Evolutionary conservation across 495 filamentous ascomycete species (phyloP).

Genomic region (Terfezia claveryi): DNA sequence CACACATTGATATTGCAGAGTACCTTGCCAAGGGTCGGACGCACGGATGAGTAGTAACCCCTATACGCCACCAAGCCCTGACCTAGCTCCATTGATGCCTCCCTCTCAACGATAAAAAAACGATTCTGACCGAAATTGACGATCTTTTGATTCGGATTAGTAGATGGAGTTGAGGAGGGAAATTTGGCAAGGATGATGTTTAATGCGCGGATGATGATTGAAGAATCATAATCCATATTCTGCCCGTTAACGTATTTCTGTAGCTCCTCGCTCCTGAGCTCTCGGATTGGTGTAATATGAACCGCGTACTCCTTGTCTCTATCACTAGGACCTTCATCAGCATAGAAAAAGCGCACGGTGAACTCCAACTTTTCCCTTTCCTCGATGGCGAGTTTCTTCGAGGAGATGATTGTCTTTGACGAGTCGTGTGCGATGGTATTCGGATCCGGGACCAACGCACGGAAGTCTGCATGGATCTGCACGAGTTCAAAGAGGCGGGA

Average conservation of each 20-base stretch:
- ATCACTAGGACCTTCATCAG: constrained; percentile 19
- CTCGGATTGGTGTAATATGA: constrained; percentile 10
- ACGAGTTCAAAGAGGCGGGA: constrained; percentile 31
- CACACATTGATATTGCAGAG: constrained; percentile 27
- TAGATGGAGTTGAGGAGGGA: constrained; percentile 1
- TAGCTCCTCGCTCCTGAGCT: constrained; percentile 12
- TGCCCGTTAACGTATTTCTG: constrained; percentile 13
- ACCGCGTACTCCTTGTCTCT: constrained; percentile 13
- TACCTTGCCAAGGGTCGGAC: constrained; percentile 31
- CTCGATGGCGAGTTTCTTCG: constrained; percentile 3
- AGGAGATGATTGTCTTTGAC: constrained; percentile 12
- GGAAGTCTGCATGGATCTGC: constrained; percentile 12
- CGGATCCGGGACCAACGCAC: constrained; percentile 15
- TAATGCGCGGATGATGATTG: constrained; percentile 18
- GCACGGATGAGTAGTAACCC: constrained; percentile 34
- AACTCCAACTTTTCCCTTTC: constrained; percentile 10
- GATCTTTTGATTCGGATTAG: constrained; percentile 3
- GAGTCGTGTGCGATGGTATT: constrained; percentile 34
- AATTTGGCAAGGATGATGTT: constrained; percentile 22
- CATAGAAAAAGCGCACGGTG: constrained; percentile 22
- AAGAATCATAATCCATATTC: constrained; percentile 14
- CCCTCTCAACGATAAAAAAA: constrained; percentile 8
- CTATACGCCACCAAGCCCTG: constrained; percentile 29
- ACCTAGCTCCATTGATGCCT: constrained; percentile 12
- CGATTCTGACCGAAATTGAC: constrained; percentile 16